Evolutionary conservation across 768 basidiomycete species (phyloP), one percentile per base, ranked within the genome.

Genomic region (Agaricus blazei): DNA sequence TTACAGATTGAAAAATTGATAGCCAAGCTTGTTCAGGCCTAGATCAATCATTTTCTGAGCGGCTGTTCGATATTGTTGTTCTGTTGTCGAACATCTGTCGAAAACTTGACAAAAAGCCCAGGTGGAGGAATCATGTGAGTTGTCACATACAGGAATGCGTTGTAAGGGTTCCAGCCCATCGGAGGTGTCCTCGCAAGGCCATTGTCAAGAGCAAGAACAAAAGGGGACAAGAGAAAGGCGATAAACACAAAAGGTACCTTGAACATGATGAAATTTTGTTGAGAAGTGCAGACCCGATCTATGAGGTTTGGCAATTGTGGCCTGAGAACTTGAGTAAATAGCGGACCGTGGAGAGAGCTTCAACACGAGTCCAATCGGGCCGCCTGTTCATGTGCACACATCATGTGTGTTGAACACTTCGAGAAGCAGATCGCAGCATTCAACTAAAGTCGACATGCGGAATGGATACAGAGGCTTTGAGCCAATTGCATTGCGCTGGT

Each of bases 91-190:
- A 58, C 76, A 77, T 47, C 77, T 78, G 54, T 0, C 37, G 8
- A 24, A n/a, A 7, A n/a, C 45, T 26, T 4, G 31, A 15, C n/a
- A 31, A 7, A 7, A 29, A 14, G 23, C 12, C 24, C 23, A 46
- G 14, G 9, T 24, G 8, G 40, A 49, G 9, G 40, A 37, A 14
- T n/a, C 48, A 41, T 26, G 23, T 15, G 46, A 57, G 19, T 5
- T 27, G 29, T 11, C 9, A 67, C 73, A 51, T 55, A 77, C 77
- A 59, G 61, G 58, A 75, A 79, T 8, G 73, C 74, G 57, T 79
- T 79, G 62, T 78, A 78, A 0, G 76, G 73, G 54, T 78, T 79
- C 70, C 72, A 79, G 6, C 76, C 76, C 75, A 79, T 76, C 2
- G 76, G 68, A 9, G 76, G 76, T 11, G 71, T 77, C 26, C 60